Base-by-base conservation (phyloP, 495 filamentous ascomycete genomes). In the Choiromyces venosus region DNA sequence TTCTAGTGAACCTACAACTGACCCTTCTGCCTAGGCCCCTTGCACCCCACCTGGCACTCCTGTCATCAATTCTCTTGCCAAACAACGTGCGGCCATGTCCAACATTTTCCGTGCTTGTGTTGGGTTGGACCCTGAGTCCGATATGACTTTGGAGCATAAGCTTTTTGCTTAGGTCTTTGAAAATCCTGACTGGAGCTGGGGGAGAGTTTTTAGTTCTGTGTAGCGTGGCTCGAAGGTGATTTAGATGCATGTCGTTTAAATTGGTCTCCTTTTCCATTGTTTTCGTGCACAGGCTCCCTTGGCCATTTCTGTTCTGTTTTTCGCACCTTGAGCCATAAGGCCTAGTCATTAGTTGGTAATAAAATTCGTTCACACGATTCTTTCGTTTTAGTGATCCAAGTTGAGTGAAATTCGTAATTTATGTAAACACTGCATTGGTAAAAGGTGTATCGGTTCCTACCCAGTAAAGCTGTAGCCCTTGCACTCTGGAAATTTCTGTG, bases 141-240 rank as follows among this genome's bases (percentile, higher is more conserved):
- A 99, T 83, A 98, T 99, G 96, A 97, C 94, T 67, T 88, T 99
- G 56, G 95, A 99, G 88, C 95, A 99, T 86, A 99, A 98, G 90
- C 87, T 98, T 72, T 94, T 97, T 83, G 71, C 79, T 81, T 82
- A 81, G 66, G 37, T 2, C 6, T 74, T 40, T 65, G 37, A 65
- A 69, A 61, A 61, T 29, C 3, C 52, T 4, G 9, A 29, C 29
- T 14, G 25, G 10, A 33, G 12, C n/a, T 2, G 12, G 52, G 10
- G 10, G 25, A 14, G 29, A 33, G 25, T 33, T 33, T 61, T 61
- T 14, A 33, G 52, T 61, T 33, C 25, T 61, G 52, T 61, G 52
- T 61, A 33, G 52, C 52, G 52, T 61, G 25, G 52, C 52, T 61
- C 7, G 52, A 29, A 61, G 52, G 25, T 14, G 52, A 61, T 33